Conservation (phyloP, 495 filamentous ascomycete genomes). For the Neurospora africana region DNA sequence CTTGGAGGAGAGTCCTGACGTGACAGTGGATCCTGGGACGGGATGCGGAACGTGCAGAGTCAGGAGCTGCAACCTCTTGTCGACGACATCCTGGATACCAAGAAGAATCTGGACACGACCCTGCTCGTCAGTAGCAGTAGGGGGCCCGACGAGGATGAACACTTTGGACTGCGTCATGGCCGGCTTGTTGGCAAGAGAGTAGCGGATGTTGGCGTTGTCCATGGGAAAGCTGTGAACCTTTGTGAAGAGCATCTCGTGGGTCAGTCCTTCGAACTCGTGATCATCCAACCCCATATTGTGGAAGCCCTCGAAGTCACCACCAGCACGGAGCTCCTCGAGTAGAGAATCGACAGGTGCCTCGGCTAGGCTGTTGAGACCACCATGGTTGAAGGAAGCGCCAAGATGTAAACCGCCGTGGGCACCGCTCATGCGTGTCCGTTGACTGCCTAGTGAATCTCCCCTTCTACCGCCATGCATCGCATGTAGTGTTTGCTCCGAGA, state of each 20-base stretch:
- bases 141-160: slow-evolving; percentile 53
- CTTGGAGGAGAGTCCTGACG: slow-evolving; percentile 12
- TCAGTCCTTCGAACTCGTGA: slow-evolving; percentile 54
- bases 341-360: slow-evolving; percentile 62
- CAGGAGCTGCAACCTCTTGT: slow-evolving; percentile 56
- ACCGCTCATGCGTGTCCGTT: slow-evolving; percentile 51
- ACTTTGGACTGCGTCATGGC: slow-evolving; percentile 45
- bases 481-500: slow-evolving; percentile 54
- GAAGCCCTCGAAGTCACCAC: slow-evolving; percentile 55
- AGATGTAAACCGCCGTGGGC: slow-evolving; percentile 30
- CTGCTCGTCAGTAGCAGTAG: slow-evolving; percentile 39
- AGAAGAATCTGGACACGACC: slow-evolving; percentile 47
- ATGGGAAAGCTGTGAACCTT: slow-evolving; percentile 62
- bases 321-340: slow-evolving; percentile 54
- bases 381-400: slow-evolving; percentile 27
- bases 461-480: slow-evolving; percentile 39
- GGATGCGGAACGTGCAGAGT: slow-evolving; percentile 43
- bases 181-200: slow-evolving; percentile 38
- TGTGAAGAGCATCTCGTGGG: slow-evolving; percentile 61
- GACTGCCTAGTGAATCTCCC: slow-evolving; percentile 64
- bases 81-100: slow-evolving; percentile 56
- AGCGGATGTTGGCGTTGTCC: slow-evolving; percentile 49
- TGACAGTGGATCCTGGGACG: neutral
- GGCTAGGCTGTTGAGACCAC: slow-evolving; percentile 37
- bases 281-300: slow-evolving; percentile 62